Conservation (phyloP, 352 stramenopile species). For the Globisporangium ultimum region DNA sequence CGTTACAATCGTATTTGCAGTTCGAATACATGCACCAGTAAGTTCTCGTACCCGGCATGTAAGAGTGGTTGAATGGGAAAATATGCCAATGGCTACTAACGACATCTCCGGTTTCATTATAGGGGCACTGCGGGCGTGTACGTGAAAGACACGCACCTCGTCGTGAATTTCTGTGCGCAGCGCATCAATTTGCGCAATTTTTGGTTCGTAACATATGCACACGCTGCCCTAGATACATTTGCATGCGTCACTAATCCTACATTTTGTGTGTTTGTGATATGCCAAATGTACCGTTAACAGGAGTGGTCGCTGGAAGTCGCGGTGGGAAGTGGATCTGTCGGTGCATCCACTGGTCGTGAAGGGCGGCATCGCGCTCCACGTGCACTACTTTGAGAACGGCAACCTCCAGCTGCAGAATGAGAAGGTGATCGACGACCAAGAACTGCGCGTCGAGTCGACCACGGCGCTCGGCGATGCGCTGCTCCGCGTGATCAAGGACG, state of each 20-base stretch:
- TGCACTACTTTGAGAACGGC: conserved; percentile 96
- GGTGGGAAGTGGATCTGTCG: conserved; percentile 68
- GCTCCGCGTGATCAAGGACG: conserved; percentile 68
- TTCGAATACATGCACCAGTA: conserved; percentile 84
- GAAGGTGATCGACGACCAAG: conserved; percentile 68
- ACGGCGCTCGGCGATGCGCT: conserved; percentile 61
- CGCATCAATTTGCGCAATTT: conserved; percentile 89
- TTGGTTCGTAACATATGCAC: conserved; percentile 31
- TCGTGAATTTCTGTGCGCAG: conserved; percentile 82
- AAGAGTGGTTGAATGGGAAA: background rate
- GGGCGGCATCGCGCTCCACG: conserved; percentile 79
- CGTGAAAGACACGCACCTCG: conserved; percentile 51
- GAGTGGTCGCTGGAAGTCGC: conserved; percentile 80
- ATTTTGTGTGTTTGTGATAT: background rate
- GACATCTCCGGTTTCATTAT: too few relatives aligned
- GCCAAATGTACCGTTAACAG: conserved; percentile 4
- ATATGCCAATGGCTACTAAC: too few relatives aligned
- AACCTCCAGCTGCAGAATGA: conserved; percentile 91
- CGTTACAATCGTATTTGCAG: conserved; percentile 75
- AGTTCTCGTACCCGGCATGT: conserved; percentile 1
- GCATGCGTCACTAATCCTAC: background rate
- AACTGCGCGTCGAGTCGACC: conserved; percentile 35
- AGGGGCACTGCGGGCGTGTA: conserved; percentile 82
- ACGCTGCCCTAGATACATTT: too few relatives aligned
- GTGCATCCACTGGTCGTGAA: conserved; percentile 39